Conservation (phyloP, 805 yeast genomes). For the baker's yeast (Saccharomyces cerevisiae) region DNA sequence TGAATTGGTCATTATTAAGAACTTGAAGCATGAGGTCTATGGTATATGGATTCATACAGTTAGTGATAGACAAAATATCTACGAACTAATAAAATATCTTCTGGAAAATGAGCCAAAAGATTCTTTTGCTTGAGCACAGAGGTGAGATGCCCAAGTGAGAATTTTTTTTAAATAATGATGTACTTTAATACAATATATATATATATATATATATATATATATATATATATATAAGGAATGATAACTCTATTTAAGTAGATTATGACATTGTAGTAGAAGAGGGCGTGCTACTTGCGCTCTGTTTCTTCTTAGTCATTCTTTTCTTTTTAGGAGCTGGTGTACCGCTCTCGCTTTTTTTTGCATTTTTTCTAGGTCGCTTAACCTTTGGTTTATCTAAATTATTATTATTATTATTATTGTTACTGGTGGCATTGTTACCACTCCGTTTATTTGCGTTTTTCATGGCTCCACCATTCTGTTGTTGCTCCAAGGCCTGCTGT, state of each 20-base stretch:
- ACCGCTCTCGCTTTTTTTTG: slow-evolving; percentile 14
- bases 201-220: neutral
- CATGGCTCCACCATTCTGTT: slow-evolving; percentile 7
- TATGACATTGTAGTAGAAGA: neutral
- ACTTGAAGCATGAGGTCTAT: slow-evolving; percentile 58
- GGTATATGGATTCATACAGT: slow-evolving; percentile 75
- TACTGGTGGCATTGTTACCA: slow-evolving; percentile 1
- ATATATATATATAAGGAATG: neutral
- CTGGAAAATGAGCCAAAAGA: slow-evolving; percentile 29
- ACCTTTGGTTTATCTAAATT: slow-evolving; percentile 20
- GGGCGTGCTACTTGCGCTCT: slow-evolving; percentile 2
- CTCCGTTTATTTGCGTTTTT: slow-evolving; percentile 7
- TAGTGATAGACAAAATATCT: slow-evolving; percentile 54
- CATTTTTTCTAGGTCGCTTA: slow-evolving; percentile 27
- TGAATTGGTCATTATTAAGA: slow-evolving; percentile 61
- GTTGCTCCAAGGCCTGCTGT: slow-evolving; percentile 25
- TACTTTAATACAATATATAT: neutral
- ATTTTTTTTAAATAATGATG: neutral
- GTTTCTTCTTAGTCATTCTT: slow-evolving; percentile 23
- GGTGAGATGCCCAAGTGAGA: neutral
- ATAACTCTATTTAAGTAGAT: neutral
- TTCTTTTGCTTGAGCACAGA: slow-evolving; percentile 19
- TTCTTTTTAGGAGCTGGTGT: slow-evolving; percentile 21
- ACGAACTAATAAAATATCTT: slow-evolving; percentile 35
- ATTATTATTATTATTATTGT: neutral